Conservation (phyloP, 1,284 basidiomycete species). For the Cerioporus squamosus region DNA sequence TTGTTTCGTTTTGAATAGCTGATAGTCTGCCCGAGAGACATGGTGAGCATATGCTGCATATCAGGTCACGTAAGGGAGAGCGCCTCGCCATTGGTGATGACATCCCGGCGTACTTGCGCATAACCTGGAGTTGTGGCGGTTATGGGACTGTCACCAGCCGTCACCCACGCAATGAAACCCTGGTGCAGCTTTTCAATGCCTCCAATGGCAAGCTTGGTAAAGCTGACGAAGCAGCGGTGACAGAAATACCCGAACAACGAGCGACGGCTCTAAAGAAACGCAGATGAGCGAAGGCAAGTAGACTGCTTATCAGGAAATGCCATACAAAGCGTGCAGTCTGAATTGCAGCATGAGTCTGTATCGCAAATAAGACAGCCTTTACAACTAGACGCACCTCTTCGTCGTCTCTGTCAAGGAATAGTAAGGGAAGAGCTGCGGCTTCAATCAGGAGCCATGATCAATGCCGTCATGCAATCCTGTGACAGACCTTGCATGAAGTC, state of each 20-base stretch:
- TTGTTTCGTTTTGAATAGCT: conserved; percentile 65
- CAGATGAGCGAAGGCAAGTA: no score
- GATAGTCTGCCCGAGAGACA: conserved; percentile 42
- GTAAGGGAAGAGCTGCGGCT: conserved; percentile 13
- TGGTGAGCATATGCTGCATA: neutral
- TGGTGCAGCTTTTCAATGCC: conserved; percentile 64
- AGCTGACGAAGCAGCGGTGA: conserved; percentile 74
- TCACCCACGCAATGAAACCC: conserved; percentile 69
- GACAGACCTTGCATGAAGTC: conserved; percentile 65
- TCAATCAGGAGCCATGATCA: neutral
- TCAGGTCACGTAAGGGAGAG: neutral
- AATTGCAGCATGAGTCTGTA: neutral
- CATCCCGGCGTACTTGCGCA: conserved; percentile 53
- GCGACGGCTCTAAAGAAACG: conserved; percentile 53
- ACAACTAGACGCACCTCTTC: conserved; percentile 28
- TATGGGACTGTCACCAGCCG: conserved; percentile 38
- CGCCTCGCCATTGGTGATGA: conserved; percentile 53
- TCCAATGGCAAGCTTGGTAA: conserved; percentile 73
- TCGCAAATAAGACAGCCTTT: neutral
- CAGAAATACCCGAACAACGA: conserved; percentile 82
- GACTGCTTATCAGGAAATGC: neutral
- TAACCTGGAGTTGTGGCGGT: conserved; percentile 36
- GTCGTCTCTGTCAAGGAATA: conserved; percentile 29
- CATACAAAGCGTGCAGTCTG: conserved; percentile 29
- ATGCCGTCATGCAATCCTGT: neutral